Evolutionary conservation across 2,329 filamentous ascomycete species (phyloP), one percentile per base, ranked within the genome.

Genomic region (Beauveria australis): DNA sequence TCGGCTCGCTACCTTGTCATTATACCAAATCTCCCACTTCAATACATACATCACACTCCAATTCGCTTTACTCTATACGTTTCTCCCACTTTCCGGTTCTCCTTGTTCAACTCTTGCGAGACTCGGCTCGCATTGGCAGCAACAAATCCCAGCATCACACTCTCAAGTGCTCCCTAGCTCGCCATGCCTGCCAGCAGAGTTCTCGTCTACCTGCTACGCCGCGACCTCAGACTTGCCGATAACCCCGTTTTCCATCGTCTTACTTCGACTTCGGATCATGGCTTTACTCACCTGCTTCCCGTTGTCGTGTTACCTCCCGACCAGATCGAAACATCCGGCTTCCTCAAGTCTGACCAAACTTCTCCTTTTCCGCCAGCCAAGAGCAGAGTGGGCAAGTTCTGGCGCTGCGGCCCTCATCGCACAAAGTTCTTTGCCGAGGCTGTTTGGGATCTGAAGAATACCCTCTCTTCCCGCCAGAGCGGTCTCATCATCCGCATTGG

Each of bases 251-350:
- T 93, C 22, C 79, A 90, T 68, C 79, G 73, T 67, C 76, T 81
- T 54, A 75, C 75, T 62, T 83, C 75, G 64, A 72, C 62, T 70
- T 72, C 73, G 19, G 73, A 79, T 24, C 80, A 84, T 68, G 78
- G 76, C 4, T 85, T 81, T 67, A 89, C 87, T 1, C 88, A 92
- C 69, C 70, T 92, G 1, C 76, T 93, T 1, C 89, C 89, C 8
- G 73, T 91, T 46, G 90, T 86, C 68, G 76, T 91, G 22, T 85
- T 92, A 56, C 78, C 84, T 0, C 81, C 88, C 3, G 79, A 89
- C 56, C 89, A 93, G 66, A 75, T 92, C 24, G 89, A 93, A 69
- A 78, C 89, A 1, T 89, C 87, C 0, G 90, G 90, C 1, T 89
- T 93, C 67, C 73, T 92, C n/a, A 73, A 74, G 16, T 70, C 79